Conservation (phyloP, 2,329 filamentous ascomycete species). For the Pezicula rhizophila region DNA sequence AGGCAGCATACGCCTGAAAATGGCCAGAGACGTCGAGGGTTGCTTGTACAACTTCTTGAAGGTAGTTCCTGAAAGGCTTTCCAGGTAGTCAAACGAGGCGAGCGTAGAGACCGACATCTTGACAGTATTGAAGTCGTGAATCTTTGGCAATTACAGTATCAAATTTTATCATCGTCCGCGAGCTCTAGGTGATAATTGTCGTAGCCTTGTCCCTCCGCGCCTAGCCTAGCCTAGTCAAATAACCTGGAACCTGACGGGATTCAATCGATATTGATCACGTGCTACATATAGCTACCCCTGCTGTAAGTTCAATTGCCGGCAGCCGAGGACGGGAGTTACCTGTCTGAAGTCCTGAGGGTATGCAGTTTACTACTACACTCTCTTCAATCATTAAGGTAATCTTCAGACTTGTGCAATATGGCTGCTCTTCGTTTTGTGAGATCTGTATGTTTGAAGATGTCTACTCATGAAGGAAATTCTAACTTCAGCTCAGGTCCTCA, state of each 20-base stretch:
- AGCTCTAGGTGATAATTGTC: neutral
- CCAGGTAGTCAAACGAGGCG: constrained; percentile 80
- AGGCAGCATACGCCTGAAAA: constrained; percentile 95
- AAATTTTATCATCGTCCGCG: constrained; percentile 17
- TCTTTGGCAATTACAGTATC: constrained; percentile 7
- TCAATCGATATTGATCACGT: too few relatives aligned
- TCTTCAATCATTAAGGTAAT: constrained; percentile 2
- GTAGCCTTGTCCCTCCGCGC: neutral
- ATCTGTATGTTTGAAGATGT: constrained; percentile 43
- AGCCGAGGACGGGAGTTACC: too few relatives aligned
- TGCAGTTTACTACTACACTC: constrained; percentile 16
- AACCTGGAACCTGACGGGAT: too few relatives aligned
- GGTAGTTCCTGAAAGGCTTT: constrained; percentile 81
- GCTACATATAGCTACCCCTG: too few relatives aligned
- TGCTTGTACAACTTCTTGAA: constrained; percentile 92
- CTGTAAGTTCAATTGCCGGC: too few relatives aligned
- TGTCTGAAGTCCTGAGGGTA: too few relatives aligned
- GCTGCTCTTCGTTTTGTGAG: constrained; percentile 56
- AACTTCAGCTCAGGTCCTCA: constrained; percentile 59
- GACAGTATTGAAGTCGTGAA: constrained; percentile 9
- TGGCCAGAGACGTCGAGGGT: constrained; percentile 88
- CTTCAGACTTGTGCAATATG: constrained; percentile 30
- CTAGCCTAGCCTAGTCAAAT: too few relatives aligned
- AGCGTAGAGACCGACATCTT: constrained; percentile 41
- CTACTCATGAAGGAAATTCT: constrained; percentile 1